phyloP scores from a whole-genome alignment of 192 early-diverging fungal genomes.

The Diversispora eburnea region DNA sequence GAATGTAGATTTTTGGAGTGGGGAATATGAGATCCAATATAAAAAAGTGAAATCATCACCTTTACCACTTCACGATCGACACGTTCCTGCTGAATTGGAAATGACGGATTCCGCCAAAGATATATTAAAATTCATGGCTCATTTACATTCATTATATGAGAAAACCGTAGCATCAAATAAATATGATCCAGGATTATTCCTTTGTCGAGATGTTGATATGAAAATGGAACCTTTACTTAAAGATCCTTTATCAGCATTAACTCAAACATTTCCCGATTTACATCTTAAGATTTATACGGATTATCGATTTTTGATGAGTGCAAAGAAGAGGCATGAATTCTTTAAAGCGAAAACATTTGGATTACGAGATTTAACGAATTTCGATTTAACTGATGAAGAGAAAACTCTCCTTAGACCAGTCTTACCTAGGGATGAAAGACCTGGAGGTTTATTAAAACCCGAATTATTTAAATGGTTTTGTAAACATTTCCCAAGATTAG shows the following conservation, averaged over 20 bases:
- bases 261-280: not conserved
- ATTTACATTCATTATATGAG: not conserved
- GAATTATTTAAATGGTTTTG: not conserved
- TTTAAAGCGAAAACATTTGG: not conserved
- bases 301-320: not conserved
- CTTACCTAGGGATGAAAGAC: not conserved
- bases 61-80: not conserved
- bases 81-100: not conserved
- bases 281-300: not conserved
- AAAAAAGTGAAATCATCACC: conserved; percentile 44
- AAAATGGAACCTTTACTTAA: not conserved
- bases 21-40: conserved; percentile 52
- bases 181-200: not conserved
- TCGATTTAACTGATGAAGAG: not conserved
- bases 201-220: not conserved
- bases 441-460: not conserved
- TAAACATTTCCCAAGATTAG: not conserved
- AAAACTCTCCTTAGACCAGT: not conserved
- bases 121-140: not conserved
- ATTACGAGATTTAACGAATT: not conserved
- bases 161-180: not conserved
- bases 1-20: not conserved
- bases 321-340: not conserved
- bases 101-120: not conserved
- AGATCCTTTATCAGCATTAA: not conserved